Evolutionary conservation across 768 basidiomycete species (phyloP), one percentile per base, ranked within the genome.

Genomic region (Suillus plorans): DNA sequence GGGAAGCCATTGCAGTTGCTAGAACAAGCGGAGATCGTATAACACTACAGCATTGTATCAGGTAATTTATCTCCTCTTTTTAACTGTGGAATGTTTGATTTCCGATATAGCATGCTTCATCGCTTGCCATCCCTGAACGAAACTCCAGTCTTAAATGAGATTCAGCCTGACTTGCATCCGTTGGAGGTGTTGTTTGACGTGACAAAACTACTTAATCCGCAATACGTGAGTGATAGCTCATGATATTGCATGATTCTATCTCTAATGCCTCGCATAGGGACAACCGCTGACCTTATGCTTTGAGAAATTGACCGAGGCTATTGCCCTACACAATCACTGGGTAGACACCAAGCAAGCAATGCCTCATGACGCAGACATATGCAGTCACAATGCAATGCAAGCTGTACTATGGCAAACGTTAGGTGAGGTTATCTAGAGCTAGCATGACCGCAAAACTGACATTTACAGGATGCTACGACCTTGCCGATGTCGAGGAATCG

Each of bases 31-130:
- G 87, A 41, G 93, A 95, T 74, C 86, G 83, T 61, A 70, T 87
- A 55, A 89, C 89, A 13, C 79, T 94, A 58, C 90, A 93, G 68
- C 89, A 92, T 71, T 94, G 92, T 69, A 89, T 89, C 70, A 90
- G 89, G 92, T 69, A 61, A 41, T 28, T 62, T 60, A 44, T 18
- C 37, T 31, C 18, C 65, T 37, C 55, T 58, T 44, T 44, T 60
- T 52, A 18, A 44, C 10, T 45, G 58, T 62, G 18, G 9, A 31
- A 60, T 59, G 47, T 49, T 37, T 64, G 45, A 39, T 57, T 59
- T 59, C 44, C 42, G 60, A 41, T 64, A 47, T 68, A 94, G 92
- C 70, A 80, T 94, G 72, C 71, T 91, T 34, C 86, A 91, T 75
- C 89, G 93, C 18, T 79, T 94, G 28, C 89, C 89, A 44, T 80